These are phyloP conservation scores for Suhomyces anneliseae DNA, from an alignment of 1,139 yeast genomes.

Conservation along the genomic window DNA sequence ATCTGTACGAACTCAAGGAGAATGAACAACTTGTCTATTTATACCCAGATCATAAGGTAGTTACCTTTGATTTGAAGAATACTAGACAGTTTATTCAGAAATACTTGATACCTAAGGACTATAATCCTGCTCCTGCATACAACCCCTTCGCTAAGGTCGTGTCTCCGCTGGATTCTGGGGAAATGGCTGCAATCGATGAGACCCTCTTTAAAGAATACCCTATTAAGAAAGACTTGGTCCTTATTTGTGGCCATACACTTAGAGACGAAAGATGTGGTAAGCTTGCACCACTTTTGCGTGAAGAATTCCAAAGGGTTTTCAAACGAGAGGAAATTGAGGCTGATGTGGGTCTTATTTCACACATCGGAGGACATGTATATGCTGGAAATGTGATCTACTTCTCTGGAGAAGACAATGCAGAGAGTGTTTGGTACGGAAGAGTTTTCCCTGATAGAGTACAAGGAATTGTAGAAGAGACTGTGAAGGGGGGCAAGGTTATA, in stretches of 20 bases:
- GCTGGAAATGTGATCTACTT: conserved; percentile 73
- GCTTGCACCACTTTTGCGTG: conserved; percentile 54
- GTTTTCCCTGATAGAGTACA: conserved; percentile 66
- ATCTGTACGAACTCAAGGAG: neutral
- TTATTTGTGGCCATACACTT: conserved; percentile 66
- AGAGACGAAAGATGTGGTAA: conserved; percentile 69
- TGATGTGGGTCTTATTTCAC: conserved; percentile 60
- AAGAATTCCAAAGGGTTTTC: conserved; percentile 52
- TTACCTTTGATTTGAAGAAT: conserved; percentile 32
- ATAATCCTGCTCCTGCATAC: conserved; percentile 18
- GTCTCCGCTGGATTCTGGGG: neutral
- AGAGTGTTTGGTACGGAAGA: conserved; percentile 70
- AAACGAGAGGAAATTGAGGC: conserved; percentile 24
- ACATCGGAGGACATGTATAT: conserved; percentile 76
- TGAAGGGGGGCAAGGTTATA: conserved; percentile 48
- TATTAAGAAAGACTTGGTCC: conserved; percentile 30
- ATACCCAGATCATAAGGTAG: conserved; percentile 56
- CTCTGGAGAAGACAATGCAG: conserved; percentile 36
- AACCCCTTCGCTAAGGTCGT: conserved; percentile 33
- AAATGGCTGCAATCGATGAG: neutral
- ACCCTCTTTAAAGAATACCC: conserved; percentile 20
- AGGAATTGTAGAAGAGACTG: conserved; percentile 59
- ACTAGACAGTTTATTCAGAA: conserved; percentile 43
- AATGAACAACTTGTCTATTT: conserved; percentile 35
- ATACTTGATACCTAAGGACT: conserved; percentile 36